A percentile compares a stretch with the other conserved stretches of the same genome.
phyloP scores from a whole-genome alignment of 108 stramenopile genomes.

The Craspedostauros australis region DNA sequence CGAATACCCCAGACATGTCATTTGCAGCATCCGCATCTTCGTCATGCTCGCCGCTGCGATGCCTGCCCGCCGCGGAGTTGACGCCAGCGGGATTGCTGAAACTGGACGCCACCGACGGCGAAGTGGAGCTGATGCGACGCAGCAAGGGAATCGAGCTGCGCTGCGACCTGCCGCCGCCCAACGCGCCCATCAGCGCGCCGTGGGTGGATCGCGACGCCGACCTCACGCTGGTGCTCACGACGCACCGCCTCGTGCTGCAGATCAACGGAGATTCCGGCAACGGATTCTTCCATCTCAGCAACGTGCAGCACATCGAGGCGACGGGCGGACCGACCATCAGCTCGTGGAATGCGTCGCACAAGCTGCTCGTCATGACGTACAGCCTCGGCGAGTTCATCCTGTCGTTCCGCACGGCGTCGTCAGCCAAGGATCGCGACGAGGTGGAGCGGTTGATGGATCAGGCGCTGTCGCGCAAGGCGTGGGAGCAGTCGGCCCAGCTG shows the following conservation, averaged over 20 bases:
- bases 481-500: slow-evolving; percentile 43
- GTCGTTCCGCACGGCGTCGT: slow-evolving; percentile 36
- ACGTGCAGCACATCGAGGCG: slow-evolving; percentile 30
- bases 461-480: slow-evolving; percentile 57
- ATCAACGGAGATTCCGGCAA: slow-evolving; percentile 24
- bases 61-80: slow-evolving; percentile 49
- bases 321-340: slow-evolving; percentile 41
- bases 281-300: slow-evolving; percentile 37
- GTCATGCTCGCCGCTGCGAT: slow-evolving; percentile 76
- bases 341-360: slow-evolving; percentile 30
- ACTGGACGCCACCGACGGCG: slow-evolving; percentile 50
- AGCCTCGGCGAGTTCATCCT: slow-evolving; percentile 59
- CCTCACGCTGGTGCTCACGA: slow-evolving; percentile 38
- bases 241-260: slow-evolving; percentile 47
- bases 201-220: slow-evolving; percentile 19
- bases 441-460: slow-evolving; percentile 32
- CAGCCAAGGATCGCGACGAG: slow-evolving; percentile 55
- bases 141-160: slow-evolving; percentile 52
- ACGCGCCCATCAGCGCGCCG: slow-evolving; percentile 18
- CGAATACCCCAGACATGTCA: too few relatives aligned
- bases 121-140: slow-evolving; percentile 58
- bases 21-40: too few relatives aligned
- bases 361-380: slow-evolving; percentile 42
- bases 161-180: slow-evolving; percentile 25
- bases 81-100: slow-evolving; percentile 67